Evolutionary conservation across 148 eudicot genomes (phyloP).

Genomic region (Fallopia convolvulus): DNA sequence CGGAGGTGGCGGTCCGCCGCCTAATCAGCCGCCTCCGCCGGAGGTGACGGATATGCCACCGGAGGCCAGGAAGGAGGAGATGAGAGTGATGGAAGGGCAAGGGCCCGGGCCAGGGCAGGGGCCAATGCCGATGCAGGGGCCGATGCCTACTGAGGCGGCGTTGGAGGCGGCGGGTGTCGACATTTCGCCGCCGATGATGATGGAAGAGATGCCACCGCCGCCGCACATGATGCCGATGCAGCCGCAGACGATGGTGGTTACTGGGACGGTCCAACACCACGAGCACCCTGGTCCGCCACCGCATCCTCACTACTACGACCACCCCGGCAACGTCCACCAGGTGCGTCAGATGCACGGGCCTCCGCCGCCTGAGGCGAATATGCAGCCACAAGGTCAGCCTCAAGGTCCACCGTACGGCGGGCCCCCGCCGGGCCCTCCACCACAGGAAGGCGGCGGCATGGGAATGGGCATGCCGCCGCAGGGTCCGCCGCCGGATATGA

Average conservation of each 20-base stretch:
- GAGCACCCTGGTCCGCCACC: conserved; percentile 17
- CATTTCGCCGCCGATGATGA: conserved; percentile 30
- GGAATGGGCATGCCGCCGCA: neutral
- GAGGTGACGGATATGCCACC: conserved; percentile 25
- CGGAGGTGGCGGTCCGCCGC: conserved; percentile 14
- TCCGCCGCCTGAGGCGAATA: conserved; percentile 15
- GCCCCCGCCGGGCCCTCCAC: neutral
- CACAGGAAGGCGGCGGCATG: neutral
- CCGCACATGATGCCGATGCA: conserved; percentile 7
- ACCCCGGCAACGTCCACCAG: conserved; percentile 13
- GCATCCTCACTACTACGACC: conserved; percentile 16
- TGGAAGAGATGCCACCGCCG: conserved; percentile 14
- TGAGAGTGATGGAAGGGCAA: conserved; percentile 14
- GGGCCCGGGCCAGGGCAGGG: neutral
- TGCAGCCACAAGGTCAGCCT: conserved; percentile 9
- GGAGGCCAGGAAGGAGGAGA: conserved; percentile 18
- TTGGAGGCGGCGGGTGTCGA: conserved; percentile 36
- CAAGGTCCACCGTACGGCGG: neutral
- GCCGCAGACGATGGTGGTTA: conserved; percentile 4
- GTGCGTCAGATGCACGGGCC: conserved; percentile 31
- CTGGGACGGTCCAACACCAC: conserved; percentile 14
- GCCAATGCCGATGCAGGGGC: conserved; percentile 15
- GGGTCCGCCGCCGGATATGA: conserved; percentile 38
- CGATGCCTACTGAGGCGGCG: conserved; percentile 37
- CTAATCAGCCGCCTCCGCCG: conserved; percentile 13